phyloP scores from a whole-genome alignment of 2,329 filamentous ascomycete species.

The Colletotrichum sublineola region DNA sequence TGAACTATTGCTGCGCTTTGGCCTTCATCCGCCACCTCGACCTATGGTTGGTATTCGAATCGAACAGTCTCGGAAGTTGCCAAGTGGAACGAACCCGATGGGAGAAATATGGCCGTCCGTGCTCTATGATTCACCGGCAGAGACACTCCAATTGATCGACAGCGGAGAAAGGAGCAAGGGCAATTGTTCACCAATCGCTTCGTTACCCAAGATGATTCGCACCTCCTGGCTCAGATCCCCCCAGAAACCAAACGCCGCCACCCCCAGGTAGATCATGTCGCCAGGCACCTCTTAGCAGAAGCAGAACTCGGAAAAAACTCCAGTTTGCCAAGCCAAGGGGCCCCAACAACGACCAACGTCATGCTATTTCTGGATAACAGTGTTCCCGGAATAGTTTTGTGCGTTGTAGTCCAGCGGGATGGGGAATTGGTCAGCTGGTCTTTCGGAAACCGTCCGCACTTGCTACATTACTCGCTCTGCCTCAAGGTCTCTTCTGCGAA shows the following conservation, averaged over 20 bases:
- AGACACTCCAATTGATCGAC: slow-evolving; percentile 7
- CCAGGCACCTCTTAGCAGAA: slow-evolving; percentile 27
- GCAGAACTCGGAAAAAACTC: background rate
- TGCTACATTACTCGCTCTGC: background rate
- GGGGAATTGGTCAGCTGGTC: slow-evolving; percentile 12
- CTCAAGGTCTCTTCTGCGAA: background rate
- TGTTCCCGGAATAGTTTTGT: slow-evolving; percentile 4
- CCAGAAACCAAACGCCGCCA: background rate
- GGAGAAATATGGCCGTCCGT: background rate
- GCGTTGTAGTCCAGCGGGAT: background rate
- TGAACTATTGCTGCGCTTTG: background rate
- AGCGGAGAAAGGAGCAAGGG: slow-evolving; percentile 2
- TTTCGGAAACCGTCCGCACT: background rate
- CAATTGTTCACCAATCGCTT: slow-evolving; percentile 1
- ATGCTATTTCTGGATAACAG: slow-evolving; percentile 9
- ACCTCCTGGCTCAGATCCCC: slow-evolving; percentile 11
- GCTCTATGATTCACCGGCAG: slow-evolving; percentile 9
- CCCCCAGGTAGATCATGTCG: slow-evolving; percentile 26
- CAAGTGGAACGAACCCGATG: slow-evolving; percentile 2
- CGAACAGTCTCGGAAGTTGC: background rate
- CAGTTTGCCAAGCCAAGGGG: background rate
- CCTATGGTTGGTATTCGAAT: background rate
- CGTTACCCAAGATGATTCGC: background rate
- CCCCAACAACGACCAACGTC: slow-evolving; percentile 22
- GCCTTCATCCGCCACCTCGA: background rate